Evolutionary conservation across 805 yeast genomes (phyloP).

Genomic region (Kluyveromyces lactis): DNA sequence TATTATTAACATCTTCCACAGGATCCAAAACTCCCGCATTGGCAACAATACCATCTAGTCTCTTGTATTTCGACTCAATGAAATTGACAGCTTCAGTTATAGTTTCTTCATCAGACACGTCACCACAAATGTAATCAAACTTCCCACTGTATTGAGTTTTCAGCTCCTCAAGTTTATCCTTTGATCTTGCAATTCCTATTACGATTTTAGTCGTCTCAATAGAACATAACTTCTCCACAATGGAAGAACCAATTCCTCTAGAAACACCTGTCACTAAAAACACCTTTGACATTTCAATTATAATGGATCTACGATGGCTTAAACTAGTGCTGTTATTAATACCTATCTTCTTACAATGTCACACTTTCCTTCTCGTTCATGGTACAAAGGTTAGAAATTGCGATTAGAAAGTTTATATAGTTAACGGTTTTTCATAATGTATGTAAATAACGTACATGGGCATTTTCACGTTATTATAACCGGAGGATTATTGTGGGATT

Average conservation of each 20-base stretch:
- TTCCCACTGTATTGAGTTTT: slow-evolving; percentile 39
- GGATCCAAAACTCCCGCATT: slow-evolving; percentile 85
- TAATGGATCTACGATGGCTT: too few relatives aligned
- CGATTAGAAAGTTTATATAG: too few relatives aligned
- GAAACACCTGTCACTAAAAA: slow-evolving; percentile 57
- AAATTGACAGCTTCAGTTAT: slow-evolving; percentile 32
- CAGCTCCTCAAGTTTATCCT: slow-evolving; percentile 36
- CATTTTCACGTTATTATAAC: too few relatives aligned
- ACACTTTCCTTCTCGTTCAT: too few relatives aligned
- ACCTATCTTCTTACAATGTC: too few relatives aligned
- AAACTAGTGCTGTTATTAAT: too few relatives aligned
- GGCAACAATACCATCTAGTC: slow-evolving; percentile 55
- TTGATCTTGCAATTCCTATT: slow-evolving; percentile 55
- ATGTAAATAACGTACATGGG: too few relatives aligned
- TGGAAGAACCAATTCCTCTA: slow-evolving; percentile 73
- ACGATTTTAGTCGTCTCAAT: slow-evolving; percentile 39
- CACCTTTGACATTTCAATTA: slow-evolving; percentile 20
- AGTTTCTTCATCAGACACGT: slow-evolving; percentile 39
- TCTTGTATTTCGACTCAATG: slow-evolving; percentile 45
- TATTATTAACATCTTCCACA: slow-evolving; percentile 41
- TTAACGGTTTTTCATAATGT: too few relatives aligned
- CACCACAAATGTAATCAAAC: slow-evolving; percentile 50
- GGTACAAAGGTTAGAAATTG: too few relatives aligned
- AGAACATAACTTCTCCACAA: slow-evolving; percentile 43
- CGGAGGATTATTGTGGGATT: too few relatives aligned